Percentiles rank a stretch among this genome's conserved stretches.
These are phyloP conservation scores for Lactifluus subvellereus DNA, from an alignment of 768 basidiomycete genomes.

Conservation along the genomic window DNA sequence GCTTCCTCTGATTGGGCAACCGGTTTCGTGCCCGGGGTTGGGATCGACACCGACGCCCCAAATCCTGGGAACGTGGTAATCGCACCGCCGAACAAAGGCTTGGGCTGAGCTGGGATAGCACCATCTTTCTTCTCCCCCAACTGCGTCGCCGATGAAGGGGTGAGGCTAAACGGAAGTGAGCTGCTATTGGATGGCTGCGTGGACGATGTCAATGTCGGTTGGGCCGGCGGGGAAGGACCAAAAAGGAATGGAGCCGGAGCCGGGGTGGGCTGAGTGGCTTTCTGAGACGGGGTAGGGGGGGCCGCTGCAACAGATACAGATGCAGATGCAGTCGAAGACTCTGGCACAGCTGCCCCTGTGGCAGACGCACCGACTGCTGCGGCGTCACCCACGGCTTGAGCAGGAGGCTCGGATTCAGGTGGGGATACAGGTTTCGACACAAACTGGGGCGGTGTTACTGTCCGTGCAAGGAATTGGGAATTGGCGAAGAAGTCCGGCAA, in stretches of 20 bases:
- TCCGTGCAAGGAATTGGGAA: slow-evolving; percentile 39
- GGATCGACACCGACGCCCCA: slow-evolving; percentile 4
- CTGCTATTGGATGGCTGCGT: neutral
- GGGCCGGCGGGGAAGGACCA: neutral
- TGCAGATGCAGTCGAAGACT: neutral
- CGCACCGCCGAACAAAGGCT: slow-evolving; percentile 13
- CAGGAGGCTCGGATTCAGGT: neutral
- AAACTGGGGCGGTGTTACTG: slow-evolving; percentile 23
- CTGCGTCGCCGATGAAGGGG: slow-evolving; percentile 3
- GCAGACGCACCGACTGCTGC: neutral
- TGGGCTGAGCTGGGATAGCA: neutral
- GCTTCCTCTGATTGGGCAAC: neutral
- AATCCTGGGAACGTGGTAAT: slow-evolving; percentile 13
- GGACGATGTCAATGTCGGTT: neutral
- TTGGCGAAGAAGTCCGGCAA: slow-evolving; percentile 63
- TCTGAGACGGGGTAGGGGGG: neutral
- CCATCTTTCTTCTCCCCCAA: slow-evolving; percentile 7
- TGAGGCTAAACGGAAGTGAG: slow-evolving; percentile 18
- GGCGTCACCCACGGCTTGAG: neutral
- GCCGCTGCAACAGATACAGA: neutral
- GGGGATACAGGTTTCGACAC: slow-evolving; percentile 19
- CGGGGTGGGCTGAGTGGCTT: neutral
- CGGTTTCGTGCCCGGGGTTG: neutral
- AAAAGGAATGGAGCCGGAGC: slow-evolving; percentile 3
- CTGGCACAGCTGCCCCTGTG: neutral